Evolutionary conservation across 352 stramenopile species (phyloP), one percentile per base, ranked within the genome.

Genomic region (Synura sp.): DNA sequence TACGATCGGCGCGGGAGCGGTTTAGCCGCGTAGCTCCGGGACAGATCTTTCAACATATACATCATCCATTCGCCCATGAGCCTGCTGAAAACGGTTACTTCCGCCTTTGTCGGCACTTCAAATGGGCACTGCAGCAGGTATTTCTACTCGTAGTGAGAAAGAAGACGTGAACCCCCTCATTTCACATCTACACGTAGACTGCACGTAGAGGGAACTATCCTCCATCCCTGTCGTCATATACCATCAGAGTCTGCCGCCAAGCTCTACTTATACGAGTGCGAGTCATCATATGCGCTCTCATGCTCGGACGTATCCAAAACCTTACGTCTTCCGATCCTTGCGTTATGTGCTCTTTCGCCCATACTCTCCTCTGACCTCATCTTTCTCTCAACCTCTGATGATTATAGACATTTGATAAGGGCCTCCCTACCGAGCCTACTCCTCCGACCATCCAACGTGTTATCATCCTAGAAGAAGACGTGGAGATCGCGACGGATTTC

Each of bases 381-480:
- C 69, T 33, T 75, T 80, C 33, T 33, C 27, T 75, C 7, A 69
- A 17, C 7, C 7, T 69, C 17, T 17, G 31, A 44, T 69, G 36
- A 69, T 17, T 17, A 17, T 44, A 69, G 7, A 17, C 36, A 17
- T 69, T 44, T 69, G 36, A 69, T 69, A 17, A 44, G 17, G 7
- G 31, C 38, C 7, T 38, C n/a, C n/a, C 15, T 74, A 42, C 7
- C 7, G 7, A 42, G 7, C 3, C 25, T 42, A 33, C 1, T 74
- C 17, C 4, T 41, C 27, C 75, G 7, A 33, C 70, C 32, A 81
- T 84, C 27, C 19, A 85, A 55, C 83, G 87, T 75, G 83, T 91
- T n/a, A 89, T 93, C 38, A 86, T 93, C 70, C 74, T 93, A 17
- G 88, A 95, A 86, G 90, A 95, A 84, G 90, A 95, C 81, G 71